Evolutionary conservation across 1,284 basidiomycete genomes (phyloP).

Genomic region (Cryptococcus deneoformans): DNA sequence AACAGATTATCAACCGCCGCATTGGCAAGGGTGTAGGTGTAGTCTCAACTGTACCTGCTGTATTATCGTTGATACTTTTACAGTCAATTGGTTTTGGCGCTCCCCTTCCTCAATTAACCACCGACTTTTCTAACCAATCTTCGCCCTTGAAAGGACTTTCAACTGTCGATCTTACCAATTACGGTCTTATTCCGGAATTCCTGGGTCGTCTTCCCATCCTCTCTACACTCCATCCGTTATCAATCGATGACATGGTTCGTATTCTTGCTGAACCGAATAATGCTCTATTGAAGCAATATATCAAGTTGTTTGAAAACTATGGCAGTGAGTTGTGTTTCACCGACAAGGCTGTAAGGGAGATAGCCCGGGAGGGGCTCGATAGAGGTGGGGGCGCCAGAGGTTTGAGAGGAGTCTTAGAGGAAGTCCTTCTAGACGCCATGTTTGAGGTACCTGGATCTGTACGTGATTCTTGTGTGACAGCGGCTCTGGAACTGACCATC

Average conservation of each 20-base stretch:
- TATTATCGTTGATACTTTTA: too few relatives aligned
- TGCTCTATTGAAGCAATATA: conserved; percentile 85
- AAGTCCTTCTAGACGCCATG: conserved; percentile 79
- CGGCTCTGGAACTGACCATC: not conserved
- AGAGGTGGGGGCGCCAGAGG: conserved; percentile 87
- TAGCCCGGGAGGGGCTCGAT: conserved; percentile 72
- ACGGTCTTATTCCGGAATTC: conserved; percentile 94
- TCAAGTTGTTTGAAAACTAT: conserved; percentile 60
- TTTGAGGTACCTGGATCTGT: conserved; percentile 76
- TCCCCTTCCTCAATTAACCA: conserved; percentile 46
- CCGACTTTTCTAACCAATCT: not conserved
- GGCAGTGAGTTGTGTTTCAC: conserved; percentile 51
- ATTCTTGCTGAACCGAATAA: conserved; percentile 90
- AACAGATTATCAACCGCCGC: conserved; percentile 72
- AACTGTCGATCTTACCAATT: conserved; percentile 71
- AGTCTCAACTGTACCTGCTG: too few relatives aligned
- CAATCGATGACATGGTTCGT: conserved; percentile 70
- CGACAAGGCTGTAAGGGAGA: conserved; percentile 54
- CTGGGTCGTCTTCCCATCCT: conserved; percentile 84
- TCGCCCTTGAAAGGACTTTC: conserved; percentile 30
- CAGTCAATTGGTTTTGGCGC: too few relatives aligned
- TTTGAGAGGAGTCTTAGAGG: conserved; percentile 86
- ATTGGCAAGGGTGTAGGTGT: conserved; percentile 59
- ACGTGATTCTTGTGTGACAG: conserved; percentile 50
- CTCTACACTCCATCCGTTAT: conserved; percentile 73